Evolutionary conservation across 2,329 filamentous ascomycete species (phyloP), one percentile per base, ranked within the genome.

Genomic region (Colletotrichum sidae): DNA sequence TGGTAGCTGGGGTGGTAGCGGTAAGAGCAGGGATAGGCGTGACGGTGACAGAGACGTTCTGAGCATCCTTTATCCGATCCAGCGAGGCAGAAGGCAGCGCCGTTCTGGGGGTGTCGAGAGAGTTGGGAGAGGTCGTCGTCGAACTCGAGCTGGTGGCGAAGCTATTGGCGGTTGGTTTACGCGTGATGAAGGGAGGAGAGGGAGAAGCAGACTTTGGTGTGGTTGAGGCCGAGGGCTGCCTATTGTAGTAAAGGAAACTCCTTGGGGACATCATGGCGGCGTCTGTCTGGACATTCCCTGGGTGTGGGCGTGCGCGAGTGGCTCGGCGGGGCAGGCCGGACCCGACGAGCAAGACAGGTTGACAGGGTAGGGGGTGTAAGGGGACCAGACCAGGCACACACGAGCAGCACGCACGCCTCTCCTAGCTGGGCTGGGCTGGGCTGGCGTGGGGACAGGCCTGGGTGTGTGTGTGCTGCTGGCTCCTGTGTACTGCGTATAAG

Each of bases 241-340:
- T 65, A 64, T 67, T 69, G 65, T 65, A 69, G 65, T 68, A 68
- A 56, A 68, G 65, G 65, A 69, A 69, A 69, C 67, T 69, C 61
- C 67, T 69, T 57, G 67, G 67, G 65, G 67, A 68, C 67, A 69
- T 68, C 67, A 69, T 69, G 60, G 56, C 64, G 61, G 56, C 64
- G 61, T 58, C 25, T 25, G 25, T 25, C 66, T 68, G 62, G 57
- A 67, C 62, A 60, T 68, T 60, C 66, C 57, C 57, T 68, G 60
- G 41, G 46, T 46, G 44, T 50, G 52, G 46, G 25, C 25, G 25
- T 53, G 58, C 65, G 55, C 65, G 55, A 62, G 62, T 61, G 56
- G 66, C 63, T 62, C 62, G 54, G 66, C 66, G 66, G 66, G 66
- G 66, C 66, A 68, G 50, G 54, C 66, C 62, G 62, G 66, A 51